phyloP scores from a whole-genome alignment of 352 stramenopile species.

The Globisporangium yorkense region DNA sequence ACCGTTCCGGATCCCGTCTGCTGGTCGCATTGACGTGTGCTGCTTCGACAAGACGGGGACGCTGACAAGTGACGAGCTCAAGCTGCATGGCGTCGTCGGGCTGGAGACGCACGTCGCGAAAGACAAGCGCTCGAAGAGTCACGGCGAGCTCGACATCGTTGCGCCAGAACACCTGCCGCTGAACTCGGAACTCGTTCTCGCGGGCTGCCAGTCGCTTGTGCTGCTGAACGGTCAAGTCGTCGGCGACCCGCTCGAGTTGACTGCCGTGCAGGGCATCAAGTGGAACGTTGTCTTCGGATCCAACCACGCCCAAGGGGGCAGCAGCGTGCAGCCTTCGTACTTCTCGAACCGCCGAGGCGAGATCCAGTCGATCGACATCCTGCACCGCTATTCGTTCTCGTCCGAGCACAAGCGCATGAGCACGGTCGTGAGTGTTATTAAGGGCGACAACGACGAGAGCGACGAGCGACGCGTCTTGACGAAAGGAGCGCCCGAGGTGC shows the following conservation, averaged over 20 bases:
- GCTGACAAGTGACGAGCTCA: constrained; percentile 91
- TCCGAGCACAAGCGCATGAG: constrained; percentile 91
- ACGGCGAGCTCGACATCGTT: constrained; percentile 25
- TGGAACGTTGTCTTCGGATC: constrained; percentile 28
- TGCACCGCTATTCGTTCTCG: constrained; percentile 87
- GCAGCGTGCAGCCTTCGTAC: constrained; percentile 23
- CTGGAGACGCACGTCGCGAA: constrained; percentile 7
- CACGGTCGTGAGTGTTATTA: constrained; percentile 54
- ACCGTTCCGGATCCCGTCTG: constrained; percentile 92
- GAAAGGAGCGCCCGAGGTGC: constrained; percentile 93
- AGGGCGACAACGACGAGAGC: constrained; percentile 25
- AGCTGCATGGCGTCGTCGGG: constrained; percentile 34
- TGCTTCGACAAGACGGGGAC: constrained; percentile 97
- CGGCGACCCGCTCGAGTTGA: constrained; percentile 93
- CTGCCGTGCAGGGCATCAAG: constrained; percentile 84
- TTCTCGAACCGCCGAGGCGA: constrained; percentile 22
- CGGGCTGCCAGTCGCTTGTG: constrained; percentile 91
- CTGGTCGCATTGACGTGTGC: constrained; percentile 87
- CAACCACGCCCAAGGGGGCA: constrained; percentile 3
- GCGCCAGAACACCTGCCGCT: constrained; percentile 26
- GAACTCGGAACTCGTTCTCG: constrained; percentile 34
- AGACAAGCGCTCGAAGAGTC: not conserved
- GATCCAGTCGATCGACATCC: constrained; percentile 40
- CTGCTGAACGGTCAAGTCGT: constrained; percentile 81
- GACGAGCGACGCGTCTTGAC: constrained; percentile 51